Base-by-base conservation (phyloP, 2,329 filamentous ascomycete genomes). In the Alternaria sp. region DNA sequence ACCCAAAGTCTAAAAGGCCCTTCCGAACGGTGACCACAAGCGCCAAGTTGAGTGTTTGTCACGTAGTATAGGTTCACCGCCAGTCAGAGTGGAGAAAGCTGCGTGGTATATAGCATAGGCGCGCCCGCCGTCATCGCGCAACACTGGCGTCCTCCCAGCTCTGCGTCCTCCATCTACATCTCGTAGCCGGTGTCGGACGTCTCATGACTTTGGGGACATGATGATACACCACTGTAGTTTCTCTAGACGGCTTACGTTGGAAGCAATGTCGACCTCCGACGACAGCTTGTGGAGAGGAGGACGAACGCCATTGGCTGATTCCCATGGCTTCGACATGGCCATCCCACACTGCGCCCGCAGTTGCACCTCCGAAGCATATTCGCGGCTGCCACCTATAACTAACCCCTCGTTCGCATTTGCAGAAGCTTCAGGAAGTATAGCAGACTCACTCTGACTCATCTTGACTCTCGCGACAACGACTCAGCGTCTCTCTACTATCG, bases 231-330 rank as follows among this genome's bases (percentile, higher is more conserved):
- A 28, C 44, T 20, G 44, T 46, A 61, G 52, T 61, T 51, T 49
- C 62, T 64, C 60, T 51, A 58, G 57, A 59, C 20, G 14, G 52
- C 34, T 28, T 34, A 30, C 16, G 53, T 30, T 28, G 41, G 30
- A 52, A 51, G 63, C 60, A 54, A 64, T 67, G 67, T 66, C 64
- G 67, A 66, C 66, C 63, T 70, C 61, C 49, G 59, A 62, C 56
- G 7, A 38, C 57, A 60, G 67, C 72, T 69, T 71, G 72, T 75
- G 74, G 68, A 64, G 61, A 59, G 47, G 49, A 51, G 61, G 51
- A 42, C 51, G 24, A 22, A 46, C 61, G 26, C 71, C 61, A 76
- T 76, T 75, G 74, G 74, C 56, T 51, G 62, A 46, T 38, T 57
- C 41, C 54, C 61, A 66, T 62, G 63, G 64, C 54, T 57, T 54